Evolutionary conservation across 202 grass and related monocot species (phyloP), one percentile per base, ranked within the genome.

Genomic region (Hordeum pubiflorum): DNA sequence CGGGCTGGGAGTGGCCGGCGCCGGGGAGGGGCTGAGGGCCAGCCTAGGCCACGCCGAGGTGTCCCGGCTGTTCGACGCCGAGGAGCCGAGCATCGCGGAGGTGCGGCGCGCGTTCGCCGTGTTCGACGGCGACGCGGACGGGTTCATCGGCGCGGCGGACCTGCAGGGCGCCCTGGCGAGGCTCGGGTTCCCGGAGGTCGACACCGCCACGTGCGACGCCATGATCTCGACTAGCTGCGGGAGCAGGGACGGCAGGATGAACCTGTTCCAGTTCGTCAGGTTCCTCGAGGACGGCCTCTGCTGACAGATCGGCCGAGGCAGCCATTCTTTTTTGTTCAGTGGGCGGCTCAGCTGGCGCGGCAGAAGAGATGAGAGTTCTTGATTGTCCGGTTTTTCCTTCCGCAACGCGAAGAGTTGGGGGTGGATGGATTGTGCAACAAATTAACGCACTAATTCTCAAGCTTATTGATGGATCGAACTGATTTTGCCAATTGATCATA

Each of bases 51-150:
- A 33, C 56, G 38, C 39, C 34, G 91, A 93, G 46, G 72, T 82
- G 26, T 14, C 54, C 1, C 9, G 24, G 18, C 13, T 97, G 63
- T 97, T 97, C 46, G 89, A 93, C 63, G 81, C 87, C 79, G 82
- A 80, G 3, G 93, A 97, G 82, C 91, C 93, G 0, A 92, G 93
- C 36, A 81, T 97, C 82, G 75, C 72, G 24, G 93, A 97, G 87
- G 86, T 88, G 37, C 72, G 84, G 24, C 43, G 75, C 43, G 88
- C 82, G 10, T 97, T 97, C 81, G 74, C 69, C 13, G 78, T 93
- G 63, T 87, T 97, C 43, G 93, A 97, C 44, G 75, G 33, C 50
- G 78, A 93, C 69, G 0, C 31, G 52, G 93, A 97, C 64, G 93
- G 88, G 48, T 81, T 91, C 84, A 91, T 97, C 83, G 86, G 84